Evolutionary conservation across 2,329 filamentous ascomycete genomes (phyloP).

Genomic region (Aspergillus sojae): DNA sequence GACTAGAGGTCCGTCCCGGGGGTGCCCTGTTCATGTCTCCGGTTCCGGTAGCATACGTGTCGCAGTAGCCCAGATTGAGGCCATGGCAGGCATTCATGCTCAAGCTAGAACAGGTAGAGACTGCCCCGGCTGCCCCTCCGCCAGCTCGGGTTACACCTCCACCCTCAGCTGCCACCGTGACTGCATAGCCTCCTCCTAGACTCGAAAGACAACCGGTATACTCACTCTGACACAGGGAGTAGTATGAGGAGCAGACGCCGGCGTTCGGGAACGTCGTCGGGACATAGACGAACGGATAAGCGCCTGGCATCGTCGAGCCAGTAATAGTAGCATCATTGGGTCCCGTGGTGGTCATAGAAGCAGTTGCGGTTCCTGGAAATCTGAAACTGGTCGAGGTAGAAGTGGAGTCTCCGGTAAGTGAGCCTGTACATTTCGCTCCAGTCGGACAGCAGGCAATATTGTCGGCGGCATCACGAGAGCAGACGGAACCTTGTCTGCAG

Average conservation of each 20-base stretch:
- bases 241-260: conserved; percentile 56
- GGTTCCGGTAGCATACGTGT: conserved; percentile 28
- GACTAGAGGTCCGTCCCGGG: conserved; percentile 36
- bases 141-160: conserved; percentile 53
- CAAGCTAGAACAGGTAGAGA: conserved; percentile 50
- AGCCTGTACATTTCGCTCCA: conserved; percentile 61
- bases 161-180: conserved; percentile 55
- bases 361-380: conserved; percentile 36
- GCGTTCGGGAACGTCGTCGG: conserved; percentile 57
- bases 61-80: conserved; percentile 51
- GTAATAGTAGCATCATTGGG: conserved; percentile 29
- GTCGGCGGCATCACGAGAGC: conserved; percentile 58
- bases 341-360: conserved; percentile 31
- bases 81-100: conserved; percentile 53
- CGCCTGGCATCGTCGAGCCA: conserved; percentile 50
- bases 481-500: conserved; percentile 57
- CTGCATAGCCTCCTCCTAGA: conserved; percentile 54
- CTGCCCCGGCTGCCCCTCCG: conserved; percentile 44
- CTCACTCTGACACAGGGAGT: conserved; percentile 54
- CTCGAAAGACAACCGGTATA: conserved; percentile 47
- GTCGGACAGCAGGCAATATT: conserved; percentile 65
- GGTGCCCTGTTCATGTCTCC: conserved; percentile 31
- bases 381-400: conserved; percentile 34
- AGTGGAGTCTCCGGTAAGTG: conserved; percentile 40
- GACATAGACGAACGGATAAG: conserved; percentile 56